phyloP scores from a whole-genome alignment of 208 protist genomes.

The Trypanosoma scelopori region DNA sequence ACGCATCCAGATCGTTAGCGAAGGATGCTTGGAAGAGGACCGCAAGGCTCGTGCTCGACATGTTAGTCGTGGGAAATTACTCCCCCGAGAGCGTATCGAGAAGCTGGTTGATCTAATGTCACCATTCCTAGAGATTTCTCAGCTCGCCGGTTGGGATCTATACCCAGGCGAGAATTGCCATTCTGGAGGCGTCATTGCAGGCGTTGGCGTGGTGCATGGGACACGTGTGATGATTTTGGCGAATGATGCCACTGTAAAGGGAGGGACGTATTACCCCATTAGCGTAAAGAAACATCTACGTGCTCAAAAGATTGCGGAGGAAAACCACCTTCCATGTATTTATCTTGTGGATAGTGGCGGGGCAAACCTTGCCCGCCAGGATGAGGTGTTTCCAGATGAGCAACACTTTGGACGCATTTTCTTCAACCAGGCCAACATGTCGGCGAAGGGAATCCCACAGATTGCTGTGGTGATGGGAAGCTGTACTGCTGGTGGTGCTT shows the following conservation, averaged over 20 bases:
- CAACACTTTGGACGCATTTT: conserved; percentile 98
- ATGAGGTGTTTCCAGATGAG: conserved; percentile 94
- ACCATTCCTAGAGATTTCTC: conserved; percentile 95
- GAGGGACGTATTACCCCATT: conserved; percentile 97
- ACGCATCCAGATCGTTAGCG: conserved; percentile 35
- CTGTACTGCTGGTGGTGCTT: conserved; percentile 97
- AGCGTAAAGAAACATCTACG: conserved; percentile 98
- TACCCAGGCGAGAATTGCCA: conserved; percentile 88
- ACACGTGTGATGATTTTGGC: conserved; percentile 95
- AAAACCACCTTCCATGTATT: conserved; percentile 96
- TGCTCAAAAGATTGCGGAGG: conserved; percentile 94
- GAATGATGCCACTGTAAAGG: conserved; percentile 98
- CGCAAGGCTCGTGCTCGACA: conserved; percentile 34
- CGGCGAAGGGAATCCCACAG: conserved; percentile 91
- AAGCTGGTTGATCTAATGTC: conserved; percentile 87
- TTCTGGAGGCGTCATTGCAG: conserved; percentile 94
- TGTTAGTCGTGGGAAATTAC: conserved; percentile 81
- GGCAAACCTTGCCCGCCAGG: conserved; percentile 93
- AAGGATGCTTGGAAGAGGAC: conserved; percentile 32
- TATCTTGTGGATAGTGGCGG: conserved; percentile 97
- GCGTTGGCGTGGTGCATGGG: conserved; percentile 85
- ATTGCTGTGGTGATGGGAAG: conserved; percentile 97
- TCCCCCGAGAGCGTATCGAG: conserved; percentile 91
- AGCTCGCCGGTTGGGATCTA: conserved; percentile 93
- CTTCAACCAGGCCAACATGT: conserved; percentile 98